These are phyloP conservation scores for Xylaria sp. DNA, from an alignment of 495 filamentous ascomycete species.

Conservation along the genomic window DNA sequence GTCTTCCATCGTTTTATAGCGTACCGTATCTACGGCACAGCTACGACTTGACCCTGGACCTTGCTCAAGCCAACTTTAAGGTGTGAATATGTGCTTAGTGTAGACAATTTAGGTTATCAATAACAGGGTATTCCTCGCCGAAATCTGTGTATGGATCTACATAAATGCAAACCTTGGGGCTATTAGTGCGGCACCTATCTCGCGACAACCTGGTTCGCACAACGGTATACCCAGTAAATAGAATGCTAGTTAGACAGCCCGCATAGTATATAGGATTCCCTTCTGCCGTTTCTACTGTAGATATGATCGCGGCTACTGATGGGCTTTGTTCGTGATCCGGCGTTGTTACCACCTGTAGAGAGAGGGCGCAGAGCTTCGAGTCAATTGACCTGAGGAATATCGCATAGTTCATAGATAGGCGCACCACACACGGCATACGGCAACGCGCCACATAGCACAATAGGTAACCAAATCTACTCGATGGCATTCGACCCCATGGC, in stretches of 20 bases:
- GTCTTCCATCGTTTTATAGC: not conserved
- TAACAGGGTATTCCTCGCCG: not conserved
- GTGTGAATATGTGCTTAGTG: not conserved
- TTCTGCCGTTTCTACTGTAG: not conserved
- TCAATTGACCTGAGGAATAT: not conserved
- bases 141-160: not conserved
- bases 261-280: too few species aligned
- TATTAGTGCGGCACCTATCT: not conserved
- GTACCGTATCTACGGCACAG: not conserved
- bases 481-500: not conserved
- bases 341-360: not conserved
- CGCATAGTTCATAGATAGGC: not conserved
- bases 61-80: too few species aligned
- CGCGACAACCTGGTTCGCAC: not conserved
- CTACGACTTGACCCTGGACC: too few species aligned
- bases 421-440: not conserved
- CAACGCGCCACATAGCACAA: too few species aligned
- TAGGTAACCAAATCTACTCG: too few species aligned
- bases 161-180: not conserved
- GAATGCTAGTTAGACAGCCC: not conserved
- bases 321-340: not conserved
- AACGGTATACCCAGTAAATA: not conserved
- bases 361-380: not conserved
- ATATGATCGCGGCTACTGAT: not conserved
- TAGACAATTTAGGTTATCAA: not conserved